Base-by-base conservation (phyloP, 2,329 filamentous ascomycete genomes). In the Penicillium sp. region DNA sequence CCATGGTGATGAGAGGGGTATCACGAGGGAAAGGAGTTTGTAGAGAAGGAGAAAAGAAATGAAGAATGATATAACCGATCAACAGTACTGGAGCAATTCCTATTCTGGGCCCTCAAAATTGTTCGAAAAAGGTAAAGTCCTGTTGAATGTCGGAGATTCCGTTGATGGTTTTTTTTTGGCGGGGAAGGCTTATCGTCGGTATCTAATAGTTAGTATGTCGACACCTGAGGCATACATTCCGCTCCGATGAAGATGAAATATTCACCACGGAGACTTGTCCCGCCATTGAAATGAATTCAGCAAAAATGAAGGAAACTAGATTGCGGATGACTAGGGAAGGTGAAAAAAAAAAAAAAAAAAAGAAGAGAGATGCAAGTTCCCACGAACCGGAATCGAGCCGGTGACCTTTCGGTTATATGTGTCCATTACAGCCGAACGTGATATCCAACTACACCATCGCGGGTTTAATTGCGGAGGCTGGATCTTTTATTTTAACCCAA, bases 11-110 rank as follows among this genome's bases (percentile, higher is more conserved):
- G 23, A 28, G 54, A 28, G 28, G 26, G 40, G 18, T 10, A 18
- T 10, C 1, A 14, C 16, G 18, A 16, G n/a, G 24, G 13, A 47
- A 18, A 26, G n/a, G n/a, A n/a, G n/a, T n/a, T n/a, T n/a, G n/a
- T 37, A 28, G 18, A 91, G 88, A 36, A 33, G 33, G 11, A 14
- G 11, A 31, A 5, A 9, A 37, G n/a, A 31, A 14, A 14, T 14
- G 13, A 26, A 43, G n/a, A 18, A 24, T 19, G 13, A 42, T 8
- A 16, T 10, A 14, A n/a, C 10, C 24, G 10, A 28, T 10, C 10
- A 28, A 28, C 24, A 5, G 10, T 28, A 10, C 24, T 5, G 24
- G 24, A 10, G 10, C 24, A 28, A 28, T 28, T 28, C 24, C 24
- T 28, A 10, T 28, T 28, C 24, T 28, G 24, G n/a, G n/a, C n/a